Conservation (phyloP, 78 protist genomes). For the Pirum gemmata region DNA sequence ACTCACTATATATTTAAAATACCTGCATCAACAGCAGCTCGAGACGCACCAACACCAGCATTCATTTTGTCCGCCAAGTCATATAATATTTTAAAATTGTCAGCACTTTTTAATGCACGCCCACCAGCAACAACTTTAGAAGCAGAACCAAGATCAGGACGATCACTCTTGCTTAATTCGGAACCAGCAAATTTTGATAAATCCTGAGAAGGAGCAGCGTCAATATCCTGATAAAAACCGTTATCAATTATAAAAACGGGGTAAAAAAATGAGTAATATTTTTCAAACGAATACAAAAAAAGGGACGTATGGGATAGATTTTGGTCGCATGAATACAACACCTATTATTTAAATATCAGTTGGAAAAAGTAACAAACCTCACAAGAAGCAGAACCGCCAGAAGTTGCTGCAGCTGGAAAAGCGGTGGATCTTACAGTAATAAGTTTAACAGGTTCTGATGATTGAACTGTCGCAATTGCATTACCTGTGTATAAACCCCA, state of each 20-base stretch:
- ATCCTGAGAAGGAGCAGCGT: constrained; percentile 18
- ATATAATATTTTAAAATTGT: constrained; percentile 85
- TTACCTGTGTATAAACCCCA: constrained; percentile 67
- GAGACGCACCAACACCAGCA: constrained; percentile 81
- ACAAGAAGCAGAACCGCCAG: constrained; percentile 58
- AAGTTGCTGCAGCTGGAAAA: constrained; percentile 76
- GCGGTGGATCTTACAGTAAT: constrained; percentile 85
- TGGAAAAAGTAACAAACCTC: constrained; percentile 8
- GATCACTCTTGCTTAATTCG: constrained; percentile 68
- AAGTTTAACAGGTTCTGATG: constrained; percentile 69
- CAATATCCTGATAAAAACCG: too few species aligned
- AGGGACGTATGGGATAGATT: too few species aligned
- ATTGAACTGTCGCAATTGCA: constrained; percentile 83
- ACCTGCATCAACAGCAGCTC: constrained; percentile 97
- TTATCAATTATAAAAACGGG: background rate
- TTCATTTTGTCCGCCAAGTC: constrained; percentile 80
- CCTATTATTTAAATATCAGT: too few species aligned
- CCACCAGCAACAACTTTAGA: constrained; percentile 84
- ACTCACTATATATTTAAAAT: too few species aligned
- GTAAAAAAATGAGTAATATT: background rate
- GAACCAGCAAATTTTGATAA: constrained; percentile 15
- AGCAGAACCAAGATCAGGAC: constrained; percentile 88
- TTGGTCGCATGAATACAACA: too few species aligned
- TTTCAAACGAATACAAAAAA: too few species aligned
- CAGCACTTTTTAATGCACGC: constrained; percentile 83